phyloP scores from a whole-genome alignment of 2,329 filamentous ascomycete species.

The Monascus ruber region DNA sequence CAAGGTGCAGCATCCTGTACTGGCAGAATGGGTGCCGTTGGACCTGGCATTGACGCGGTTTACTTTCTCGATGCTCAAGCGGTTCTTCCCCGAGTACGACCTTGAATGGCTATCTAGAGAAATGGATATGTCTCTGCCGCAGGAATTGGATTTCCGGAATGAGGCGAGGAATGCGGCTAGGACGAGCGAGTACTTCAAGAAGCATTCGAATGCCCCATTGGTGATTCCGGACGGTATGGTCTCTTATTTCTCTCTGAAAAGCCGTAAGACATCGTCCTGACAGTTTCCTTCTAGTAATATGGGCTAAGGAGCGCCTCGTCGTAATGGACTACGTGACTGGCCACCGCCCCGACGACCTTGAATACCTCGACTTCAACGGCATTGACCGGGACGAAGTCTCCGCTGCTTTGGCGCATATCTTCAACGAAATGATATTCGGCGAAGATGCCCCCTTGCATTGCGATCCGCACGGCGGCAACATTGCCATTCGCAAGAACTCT shows the following conservation, averaged over 20 bases:
- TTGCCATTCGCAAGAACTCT: slow-evolving; percentile 74
- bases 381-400: slow-evolving; percentile 96
- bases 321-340: slow-evolving; percentile 93
- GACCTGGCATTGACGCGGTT: slow-evolving; percentile 79
- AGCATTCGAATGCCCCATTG: slow-evolving; percentile 63
- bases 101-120: slow-evolving; percentile 90
- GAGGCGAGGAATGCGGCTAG: slow-evolving; percentile 77
- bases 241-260: too few species aligned
- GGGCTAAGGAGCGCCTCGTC: slow-evolving; percentile 77
- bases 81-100: slow-evolving; percentile 95
- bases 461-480: slow-evolving; percentile 92
- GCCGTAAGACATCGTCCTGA: neutral
- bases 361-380: slow-evolving; percentile 68
- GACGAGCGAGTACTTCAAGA: slow-evolving; percentile 68
- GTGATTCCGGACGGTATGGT: slow-evolving; percentile 59
- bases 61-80: slow-evolving; percentile 79
- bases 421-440: slow-evolving; percentile 99
- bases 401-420: slow-evolving; percentile 76
- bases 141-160: slow-evolving; percentile 79
- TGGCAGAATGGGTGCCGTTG: slow-evolving; percentile 81
- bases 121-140: slow-evolving; percentile 81
- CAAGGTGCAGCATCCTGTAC: slow-evolving; percentile 84
- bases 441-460: slow-evolving; percentile 81
- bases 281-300: slow-evolving; percentile 50
- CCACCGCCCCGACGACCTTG: slow-evolving; percentile 75